Base-by-base conservation (phyloP, 768 basidiomycete genomes). In the Nevesoporus exiguus region DNA sequence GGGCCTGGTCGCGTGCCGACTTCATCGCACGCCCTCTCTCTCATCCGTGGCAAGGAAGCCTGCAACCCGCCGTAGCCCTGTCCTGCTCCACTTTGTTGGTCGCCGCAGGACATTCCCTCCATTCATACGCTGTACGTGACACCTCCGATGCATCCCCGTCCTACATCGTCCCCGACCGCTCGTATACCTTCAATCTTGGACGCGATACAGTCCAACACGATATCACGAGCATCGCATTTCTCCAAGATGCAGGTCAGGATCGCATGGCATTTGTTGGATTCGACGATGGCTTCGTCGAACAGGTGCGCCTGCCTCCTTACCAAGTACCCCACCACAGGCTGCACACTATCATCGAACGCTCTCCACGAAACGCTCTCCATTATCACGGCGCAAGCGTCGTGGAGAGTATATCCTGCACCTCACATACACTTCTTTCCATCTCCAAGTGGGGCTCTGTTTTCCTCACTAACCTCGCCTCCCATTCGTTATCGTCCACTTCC, bases 21-120 rank as follows among this genome's bases (percentile, higher is more conserved):
- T 87, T 87, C 54, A 69, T 86, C 21, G 85, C 86, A 4, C 79
- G 85, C 2, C 87, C 86, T 2, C 74, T 90, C 9, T 80, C 83
- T 21, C 72, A 73, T 24, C 76, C 78, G 10, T 90, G 87, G 87
- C 14, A 60, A 6, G 74, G 73, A 22, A 86, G 79, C 60, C 67
- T 77, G 5, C 84, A 80, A 53, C 84, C 88, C 5, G 61, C 75
- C 13, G 64, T 90, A 34, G 79, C 83, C 25, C 74, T 84, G 52
- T 84, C 76, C 51, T 51, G 69, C 17, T 80, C 80, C 25, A 74
- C 83, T 8, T 71, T 90, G 2, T 55, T 87, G 34, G 78, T 89
- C 40, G 85, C 81, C 14, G 81, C 85, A 7, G 86, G 85, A 11
- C 72, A 70, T 57, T 63, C 65, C 21, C 67, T 90, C n/a, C 77